A percentile compares a stretch with the other conserved stretches of the same genome.
Conservation (phyloP, 2,329 filamentous ascomycete genomes). For the Leptographium wingfieldii region DNA sequence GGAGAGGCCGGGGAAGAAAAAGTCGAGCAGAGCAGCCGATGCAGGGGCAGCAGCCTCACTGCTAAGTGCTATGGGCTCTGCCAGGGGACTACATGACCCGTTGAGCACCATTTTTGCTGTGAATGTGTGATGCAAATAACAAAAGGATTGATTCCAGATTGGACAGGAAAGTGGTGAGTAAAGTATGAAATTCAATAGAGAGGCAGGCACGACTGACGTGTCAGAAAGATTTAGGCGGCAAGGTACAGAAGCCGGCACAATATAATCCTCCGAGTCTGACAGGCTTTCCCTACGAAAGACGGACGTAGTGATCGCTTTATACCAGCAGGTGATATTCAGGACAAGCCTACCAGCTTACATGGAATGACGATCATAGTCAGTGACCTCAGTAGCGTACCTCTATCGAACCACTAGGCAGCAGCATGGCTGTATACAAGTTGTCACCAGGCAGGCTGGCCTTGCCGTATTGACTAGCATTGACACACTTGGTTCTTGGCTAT, state of each 20-base stretch:
- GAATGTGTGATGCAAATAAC: background rate
- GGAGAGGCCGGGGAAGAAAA: constrained; percentile 54
- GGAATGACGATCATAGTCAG: background rate
- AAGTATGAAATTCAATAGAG: no score
- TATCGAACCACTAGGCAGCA: no score
- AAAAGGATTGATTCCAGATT: background rate
- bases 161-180: no score
- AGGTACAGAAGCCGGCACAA: background rate
- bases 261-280: background rate
- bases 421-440: no score
- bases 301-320: background rate
- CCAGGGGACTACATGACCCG: background rate
- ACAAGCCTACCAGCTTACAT: no score
- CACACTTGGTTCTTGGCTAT: no score
- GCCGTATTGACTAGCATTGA: no score
- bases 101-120: background rate
- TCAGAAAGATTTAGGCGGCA: background rate
- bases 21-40: constrained; percentile 36
- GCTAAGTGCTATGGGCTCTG: background rate
- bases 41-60: constrained; percentile 1
- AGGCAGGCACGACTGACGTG: no score
- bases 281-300: background rate
- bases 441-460: no score
- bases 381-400: no score
- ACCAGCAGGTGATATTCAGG: background rate